phyloP scores from a whole-genome alignment of 148 eudicot species.

The Camellia sinensis region DNA sequence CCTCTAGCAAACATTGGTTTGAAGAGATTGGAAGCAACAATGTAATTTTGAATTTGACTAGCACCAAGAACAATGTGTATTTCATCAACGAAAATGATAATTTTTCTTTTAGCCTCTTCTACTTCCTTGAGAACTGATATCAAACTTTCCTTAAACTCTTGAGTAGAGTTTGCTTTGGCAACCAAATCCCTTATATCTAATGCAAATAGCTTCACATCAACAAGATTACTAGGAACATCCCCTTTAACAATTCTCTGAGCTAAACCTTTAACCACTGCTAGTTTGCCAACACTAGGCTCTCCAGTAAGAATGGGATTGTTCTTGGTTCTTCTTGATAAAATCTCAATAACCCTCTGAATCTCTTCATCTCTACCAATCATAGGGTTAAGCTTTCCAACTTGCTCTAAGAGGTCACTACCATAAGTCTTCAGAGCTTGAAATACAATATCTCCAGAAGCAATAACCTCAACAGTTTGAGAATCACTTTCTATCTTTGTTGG shows the following conservation, averaged over 20 bases:
- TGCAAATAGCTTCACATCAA: conserved; percentile 68
- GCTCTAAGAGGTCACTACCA: conserved; percentile 75
- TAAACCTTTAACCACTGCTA: conserved; percentile 79
- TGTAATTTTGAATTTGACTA: conserved; percentile 72
- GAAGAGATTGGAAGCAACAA: conserved; percentile 83
- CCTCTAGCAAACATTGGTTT: conserved; percentile 90
- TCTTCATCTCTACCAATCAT: conserved; percentile 90
- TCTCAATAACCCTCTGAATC: conserved; percentile 66
- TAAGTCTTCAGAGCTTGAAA: conserved; percentile 81
- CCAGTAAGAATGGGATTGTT: conserved; percentile 82
- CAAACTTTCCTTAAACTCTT: conserved; percentile 75
- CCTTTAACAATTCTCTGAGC: conserved; percentile 82
- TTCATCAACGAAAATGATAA: conserved; percentile 75
- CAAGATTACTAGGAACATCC: conserved; percentile 74
- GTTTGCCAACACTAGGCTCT: conserved; percentile 87
- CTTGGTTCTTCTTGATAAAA: conserved; percentile 74
- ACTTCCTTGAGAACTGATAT: conserved; percentile 80
- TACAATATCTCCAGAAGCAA: conserved; percentile 60
- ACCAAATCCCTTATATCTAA: conserved; percentile 80
- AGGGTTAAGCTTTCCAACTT: conserved; percentile 85
- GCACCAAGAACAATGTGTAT: conserved; percentile 83
- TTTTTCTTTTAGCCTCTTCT: conserved; percentile 75
- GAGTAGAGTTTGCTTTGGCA: conserved; percentile 71
- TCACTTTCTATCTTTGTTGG: conserved; percentile 67
- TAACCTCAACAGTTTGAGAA: neutral